phyloP scores from a whole-genome alignment of 805 yeast genomes.

The Metschnikowia proteae region DNA sequence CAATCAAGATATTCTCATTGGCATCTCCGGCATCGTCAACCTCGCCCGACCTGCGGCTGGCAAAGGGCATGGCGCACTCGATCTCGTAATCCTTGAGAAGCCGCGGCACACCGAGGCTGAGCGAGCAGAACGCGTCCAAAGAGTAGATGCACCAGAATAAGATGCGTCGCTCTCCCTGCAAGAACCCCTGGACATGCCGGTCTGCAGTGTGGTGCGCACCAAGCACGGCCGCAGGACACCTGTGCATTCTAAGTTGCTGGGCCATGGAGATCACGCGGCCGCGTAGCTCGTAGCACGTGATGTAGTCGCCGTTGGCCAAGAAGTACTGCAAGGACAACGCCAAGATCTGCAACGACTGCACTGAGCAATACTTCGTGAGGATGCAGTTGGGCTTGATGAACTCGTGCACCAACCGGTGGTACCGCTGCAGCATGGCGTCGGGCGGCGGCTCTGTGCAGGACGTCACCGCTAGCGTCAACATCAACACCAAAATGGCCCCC shows the following conservation, averaged over 20 bases:
- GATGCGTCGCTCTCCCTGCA: constrained; percentile 79
- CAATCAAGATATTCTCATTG: constrained; percentile 53
- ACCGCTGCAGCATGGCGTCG: constrained; percentile 37
- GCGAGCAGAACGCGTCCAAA: constrained; percentile 69
- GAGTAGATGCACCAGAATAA: constrained; percentile 82
- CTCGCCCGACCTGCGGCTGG: constrained; percentile 40
- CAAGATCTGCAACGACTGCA: constrained; percentile 66
- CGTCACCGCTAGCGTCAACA: constrained; percentile 46
- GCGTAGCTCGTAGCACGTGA: constrained; percentile 70
- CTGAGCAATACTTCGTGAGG: constrained; percentile 53
- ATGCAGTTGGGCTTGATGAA: constrained; percentile 58
- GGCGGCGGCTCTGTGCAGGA: constrained; percentile 31
- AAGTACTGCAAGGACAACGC: constrained; percentile 68
- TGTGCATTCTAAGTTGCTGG: constrained; percentile 77
- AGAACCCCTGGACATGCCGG: constrained; percentile 51
- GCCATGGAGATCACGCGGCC: constrained; percentile 79
- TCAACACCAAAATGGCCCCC: constrained; percentile 50
- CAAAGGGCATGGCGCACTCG: constrained; percentile 80
- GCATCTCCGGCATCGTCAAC: constrained; percentile 30
- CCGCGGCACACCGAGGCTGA: constrained; percentile 80
- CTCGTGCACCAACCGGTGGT: constrained; percentile 59
- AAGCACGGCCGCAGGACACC: constrained; percentile 82
- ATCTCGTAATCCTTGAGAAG: constrained; percentile 75
- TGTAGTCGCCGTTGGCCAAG: constrained; percentile 66
- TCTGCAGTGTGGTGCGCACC: constrained; percentile 43